phyloP scores from a whole-genome alignment of 1,284 basidiomycete species.

The Pholiota adiposa region DNA sequence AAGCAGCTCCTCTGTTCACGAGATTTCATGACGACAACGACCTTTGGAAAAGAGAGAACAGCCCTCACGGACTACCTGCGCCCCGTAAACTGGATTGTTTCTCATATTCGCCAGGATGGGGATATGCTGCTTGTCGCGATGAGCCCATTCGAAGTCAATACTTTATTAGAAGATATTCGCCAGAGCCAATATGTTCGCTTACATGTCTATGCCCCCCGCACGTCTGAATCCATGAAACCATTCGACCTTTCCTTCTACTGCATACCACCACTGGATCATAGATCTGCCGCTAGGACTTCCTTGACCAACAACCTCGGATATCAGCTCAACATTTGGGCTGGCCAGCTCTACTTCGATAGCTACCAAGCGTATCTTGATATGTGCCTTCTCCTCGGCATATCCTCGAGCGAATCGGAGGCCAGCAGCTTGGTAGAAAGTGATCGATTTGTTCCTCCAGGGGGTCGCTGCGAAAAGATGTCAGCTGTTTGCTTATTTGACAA shows the following conservation, averaged over 20 bases:
- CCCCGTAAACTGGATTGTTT: constrained; percentile 50
- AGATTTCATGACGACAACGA: constrained; percentile 18
- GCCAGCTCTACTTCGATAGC: constrained; percentile 44
- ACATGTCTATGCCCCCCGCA: constrained; percentile 48
- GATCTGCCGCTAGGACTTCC: constrained; percentile 17
- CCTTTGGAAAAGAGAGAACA: not conserved
- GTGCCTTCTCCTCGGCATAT: constrained; percentile 42
- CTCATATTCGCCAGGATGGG: constrained; percentile 19
- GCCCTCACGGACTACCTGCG: constrained; percentile 39
- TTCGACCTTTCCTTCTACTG: constrained; percentile 33
- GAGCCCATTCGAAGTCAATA: constrained; percentile 51
- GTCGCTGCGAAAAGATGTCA: constrained; percentile 18
- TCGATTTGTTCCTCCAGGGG: constrained; percentile 37
- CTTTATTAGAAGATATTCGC: constrained; percentile 42
- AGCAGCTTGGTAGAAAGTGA: constrained; percentile 29
- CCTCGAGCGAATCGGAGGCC: constrained; percentile 20
- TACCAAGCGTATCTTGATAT: constrained; percentile 35
- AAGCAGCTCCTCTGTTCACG: constrained; percentile 12
- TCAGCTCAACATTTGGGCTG: constrained; percentile 48
- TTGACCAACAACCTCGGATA: constrained; percentile 27
- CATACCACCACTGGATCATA: constrained; percentile 34
- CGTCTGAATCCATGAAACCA: constrained; percentile 37
- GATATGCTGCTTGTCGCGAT: constrained; percentile 37
- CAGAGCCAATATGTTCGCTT: constrained; percentile 37
- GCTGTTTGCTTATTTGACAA: constrained; percentile 30